Evolutionary conservation across 139 green algal genomes (phyloP).

Genomic region (Tetraselmis striata): DNA sequence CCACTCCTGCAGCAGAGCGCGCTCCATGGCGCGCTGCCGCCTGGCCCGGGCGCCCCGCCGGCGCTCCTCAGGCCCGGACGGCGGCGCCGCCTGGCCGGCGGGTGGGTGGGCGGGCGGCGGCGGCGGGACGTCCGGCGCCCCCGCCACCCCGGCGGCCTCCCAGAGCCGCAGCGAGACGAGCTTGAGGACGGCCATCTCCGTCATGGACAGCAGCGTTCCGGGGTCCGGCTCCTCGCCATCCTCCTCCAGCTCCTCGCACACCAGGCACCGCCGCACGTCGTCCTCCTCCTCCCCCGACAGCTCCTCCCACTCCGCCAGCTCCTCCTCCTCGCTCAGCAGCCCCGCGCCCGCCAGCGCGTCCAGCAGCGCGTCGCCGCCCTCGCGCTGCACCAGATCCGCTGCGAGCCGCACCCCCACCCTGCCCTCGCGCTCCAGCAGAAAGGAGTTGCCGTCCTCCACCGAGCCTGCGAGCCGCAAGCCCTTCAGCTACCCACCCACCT

Average conservation of each 20-base stretch:
- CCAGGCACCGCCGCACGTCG: not conserved
- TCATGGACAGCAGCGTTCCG: not conserved
- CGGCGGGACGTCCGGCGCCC: not conserved
- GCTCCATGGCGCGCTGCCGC: not conserved
- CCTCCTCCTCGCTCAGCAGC: not conserved
- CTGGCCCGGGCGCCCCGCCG: no score
- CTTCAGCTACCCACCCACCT: not conserved
- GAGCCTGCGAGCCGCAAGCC: not conserved
- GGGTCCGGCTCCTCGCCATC: not conserved
- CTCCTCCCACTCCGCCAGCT: not conserved
- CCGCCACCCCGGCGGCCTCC: not conserved
- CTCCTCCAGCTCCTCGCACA: not conserved
- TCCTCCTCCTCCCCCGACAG: not conserved
- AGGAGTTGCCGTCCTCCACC: not conserved
- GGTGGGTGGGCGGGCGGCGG: no score
- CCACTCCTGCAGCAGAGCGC: not conserved
- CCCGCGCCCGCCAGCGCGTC: not conserved
- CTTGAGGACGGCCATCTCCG: not conserved
- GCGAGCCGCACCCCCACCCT: not conserved
- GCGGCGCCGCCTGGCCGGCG: not conserved
- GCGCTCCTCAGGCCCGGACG: not conserved
- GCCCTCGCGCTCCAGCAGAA: not conserved
- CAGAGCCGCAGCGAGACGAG: not conserved
- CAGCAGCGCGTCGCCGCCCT: not conserved
- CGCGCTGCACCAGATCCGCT: not conserved